Conservation (phyloP, 768 basidiomycete genomes). For the Podaxis mareebaensis region DNA sequence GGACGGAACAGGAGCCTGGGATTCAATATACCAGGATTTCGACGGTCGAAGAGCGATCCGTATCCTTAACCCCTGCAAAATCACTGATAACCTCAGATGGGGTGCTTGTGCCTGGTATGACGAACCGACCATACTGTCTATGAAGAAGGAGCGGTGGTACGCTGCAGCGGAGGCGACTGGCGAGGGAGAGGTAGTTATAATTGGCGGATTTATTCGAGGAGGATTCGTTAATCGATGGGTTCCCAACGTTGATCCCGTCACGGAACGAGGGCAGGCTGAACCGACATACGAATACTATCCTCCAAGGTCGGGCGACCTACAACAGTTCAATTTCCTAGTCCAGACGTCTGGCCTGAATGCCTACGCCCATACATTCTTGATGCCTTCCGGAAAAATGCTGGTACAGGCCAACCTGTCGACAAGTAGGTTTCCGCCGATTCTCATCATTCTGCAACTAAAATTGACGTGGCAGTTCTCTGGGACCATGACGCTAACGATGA, state of each 20-base stretch:
- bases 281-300: conserved; percentile 85
- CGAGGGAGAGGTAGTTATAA: conserved; percentile 63
- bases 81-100: neutral
- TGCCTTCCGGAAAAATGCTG: conserved; percentile 63
- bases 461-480: neutral
- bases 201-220: conserved; percentile 27
- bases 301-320: conserved; percentile 44
- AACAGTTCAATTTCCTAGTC: conserved; percentile 64
- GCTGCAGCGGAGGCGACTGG: conserved; percentile 43
- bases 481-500: conserved; percentile 59
- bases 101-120: neutral
- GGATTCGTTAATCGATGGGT: neutral
- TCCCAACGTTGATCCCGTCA: conserved; percentile 34
- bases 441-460: neutral
- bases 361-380: conserved; percentile 71
- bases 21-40: conserved; percentile 12
- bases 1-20: conserved; percentile 59
- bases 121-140: neutral
- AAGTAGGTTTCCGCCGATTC: conserved; percentile 17
- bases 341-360: conserved; percentile 73
- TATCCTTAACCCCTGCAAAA: conserved; percentile 22
- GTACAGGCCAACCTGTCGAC: conserved; percentile 65
- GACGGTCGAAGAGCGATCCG: conserved; percentile 39
- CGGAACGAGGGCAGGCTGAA: conserved; percentile 64
- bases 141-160: neutral